Conservation (phyloP, 441 rosid genomes). For the Populus tomentosa region DNA sequence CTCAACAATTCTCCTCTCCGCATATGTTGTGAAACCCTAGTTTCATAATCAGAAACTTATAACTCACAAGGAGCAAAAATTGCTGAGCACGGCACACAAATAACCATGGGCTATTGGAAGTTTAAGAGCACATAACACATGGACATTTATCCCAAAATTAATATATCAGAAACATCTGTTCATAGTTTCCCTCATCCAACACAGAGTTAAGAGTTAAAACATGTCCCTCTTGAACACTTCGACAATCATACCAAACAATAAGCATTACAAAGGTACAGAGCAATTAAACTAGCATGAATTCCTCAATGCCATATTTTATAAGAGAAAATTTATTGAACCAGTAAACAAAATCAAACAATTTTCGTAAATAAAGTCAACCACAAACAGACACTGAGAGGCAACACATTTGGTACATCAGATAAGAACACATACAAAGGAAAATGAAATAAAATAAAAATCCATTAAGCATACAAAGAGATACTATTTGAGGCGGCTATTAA, state of each 20-base stretch:
- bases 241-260: neutral
- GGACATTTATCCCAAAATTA: neutral
- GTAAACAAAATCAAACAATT: neutral
- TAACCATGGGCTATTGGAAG: neutral
- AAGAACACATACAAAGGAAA: neutral
- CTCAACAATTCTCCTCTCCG: slow-evolving; percentile 93
- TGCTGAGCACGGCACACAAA: neutral
- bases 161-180: neutral
- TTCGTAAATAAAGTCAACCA: neutral
- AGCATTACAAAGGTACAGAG: too few relatives aligned
- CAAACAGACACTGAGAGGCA: neutral
- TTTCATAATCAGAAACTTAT: slow-evolving; percentile 15
- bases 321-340: too few relatives aligned
- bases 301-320: too few relatives aligned
- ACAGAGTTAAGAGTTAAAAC: neutral
- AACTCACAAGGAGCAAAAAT: neutral
- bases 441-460: neutral
- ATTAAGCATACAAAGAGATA: neutral
- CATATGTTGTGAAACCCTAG: slow-evolving; percentile 90
- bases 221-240: neutral
- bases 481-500: neutral
- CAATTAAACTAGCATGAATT: too few relatives aligned
- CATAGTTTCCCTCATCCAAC: neutral
- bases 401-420: neutral
- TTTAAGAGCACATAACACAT: neutral